Evolutionary conservation across 129 eudicot genomes (phyloP).

Genomic region (Flaveria bidentis): DNA sequence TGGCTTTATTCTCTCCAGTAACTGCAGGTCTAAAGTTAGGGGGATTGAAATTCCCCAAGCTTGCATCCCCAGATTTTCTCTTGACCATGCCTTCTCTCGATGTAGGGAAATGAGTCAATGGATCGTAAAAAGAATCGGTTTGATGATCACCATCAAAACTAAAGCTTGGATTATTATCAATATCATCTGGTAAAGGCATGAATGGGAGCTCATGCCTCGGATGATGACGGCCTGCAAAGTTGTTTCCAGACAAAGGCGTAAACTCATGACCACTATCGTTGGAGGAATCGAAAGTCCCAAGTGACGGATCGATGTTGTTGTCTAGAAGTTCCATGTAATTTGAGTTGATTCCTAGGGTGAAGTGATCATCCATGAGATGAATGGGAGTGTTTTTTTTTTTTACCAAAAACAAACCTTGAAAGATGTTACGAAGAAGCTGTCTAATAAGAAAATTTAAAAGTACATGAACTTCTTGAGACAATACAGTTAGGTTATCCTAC

Average conservation of each 20-base stretch:
- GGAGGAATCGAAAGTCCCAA: constrained; percentile 37
- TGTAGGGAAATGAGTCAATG: constrained; percentile 30
- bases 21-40: constrained; percentile 33
- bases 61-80: constrained; percentile 25
- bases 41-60: constrained; percentile 33
- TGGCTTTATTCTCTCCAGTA: constrained; percentile 36
- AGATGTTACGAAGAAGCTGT: constrained; percentile 26
- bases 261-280: constrained; percentile 42
- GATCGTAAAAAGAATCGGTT: constrained; percentile 30
- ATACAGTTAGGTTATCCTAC: constrained; percentile 28
- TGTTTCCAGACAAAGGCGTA: constrained; percentile 38
- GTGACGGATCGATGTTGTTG: constrained; percentile 36
- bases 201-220: constrained; percentile 38
- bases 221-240: constrained; percentile 24
- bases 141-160: constrained; percentile 35
- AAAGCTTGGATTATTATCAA: constrained; percentile 28
- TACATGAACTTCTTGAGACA: constrained; percentile 11
- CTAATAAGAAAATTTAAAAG: constrained; percentile 21
- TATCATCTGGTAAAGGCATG: constrained; percentile 27
- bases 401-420: constrained; percentile 11
- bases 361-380: constrained; percentile 41
- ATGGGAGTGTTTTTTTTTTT: constrained; percentile 24
- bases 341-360: constrained; percentile 36
- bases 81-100: constrained; percentile 22
- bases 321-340: constrained; percentile 49